Percentiles rank a stretch among this genome's conserved stretches.
Evolutionary conservation across 1,284 basidiomycete species (phyloP).

Genomic region (Ustilago loliicola): DNA sequence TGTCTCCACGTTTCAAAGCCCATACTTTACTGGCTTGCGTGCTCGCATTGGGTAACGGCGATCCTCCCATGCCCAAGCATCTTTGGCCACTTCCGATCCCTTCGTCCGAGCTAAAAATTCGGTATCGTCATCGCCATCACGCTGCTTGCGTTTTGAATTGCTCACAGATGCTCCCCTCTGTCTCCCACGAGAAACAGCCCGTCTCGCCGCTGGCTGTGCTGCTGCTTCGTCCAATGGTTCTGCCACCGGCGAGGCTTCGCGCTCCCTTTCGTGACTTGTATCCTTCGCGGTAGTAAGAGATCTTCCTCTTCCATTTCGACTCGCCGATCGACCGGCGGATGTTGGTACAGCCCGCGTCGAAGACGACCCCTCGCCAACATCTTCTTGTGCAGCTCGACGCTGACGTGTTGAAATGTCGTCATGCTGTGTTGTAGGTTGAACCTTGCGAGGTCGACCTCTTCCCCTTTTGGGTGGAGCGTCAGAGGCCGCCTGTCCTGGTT

Average conservation of each 20-base stretch:
- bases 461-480: not conserved
- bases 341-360: no score
- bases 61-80: not conserved
- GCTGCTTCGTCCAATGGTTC: not conserved
- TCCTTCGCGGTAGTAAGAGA: not conserved
- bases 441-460: not conserved
- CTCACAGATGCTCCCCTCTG: constrained; percentile 2
- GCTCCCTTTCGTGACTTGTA: not conserved
- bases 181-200: not conserved
- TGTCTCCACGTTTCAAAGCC: not conserved
- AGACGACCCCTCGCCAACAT: not conserved
- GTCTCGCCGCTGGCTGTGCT: not conserved
- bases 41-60: not conserved
- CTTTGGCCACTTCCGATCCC: not conserved
- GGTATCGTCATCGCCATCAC: not conserved
- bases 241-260: not conserved
- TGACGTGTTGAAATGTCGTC: not conserved
- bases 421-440: not conserved
- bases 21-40: not conserved
- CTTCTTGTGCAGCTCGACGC: not conserved
- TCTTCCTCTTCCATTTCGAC: no score
- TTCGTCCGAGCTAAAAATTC: not conserved
- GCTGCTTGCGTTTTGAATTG: not conserved
- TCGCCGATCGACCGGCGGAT: no score
- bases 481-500: no score